Percentiles rank a stretch among this genome's conserved stretches.
phyloP scores from a whole-genome alignment of 2,329 filamentous ascomycete species.

The Phialophora chinensis region DNA sequence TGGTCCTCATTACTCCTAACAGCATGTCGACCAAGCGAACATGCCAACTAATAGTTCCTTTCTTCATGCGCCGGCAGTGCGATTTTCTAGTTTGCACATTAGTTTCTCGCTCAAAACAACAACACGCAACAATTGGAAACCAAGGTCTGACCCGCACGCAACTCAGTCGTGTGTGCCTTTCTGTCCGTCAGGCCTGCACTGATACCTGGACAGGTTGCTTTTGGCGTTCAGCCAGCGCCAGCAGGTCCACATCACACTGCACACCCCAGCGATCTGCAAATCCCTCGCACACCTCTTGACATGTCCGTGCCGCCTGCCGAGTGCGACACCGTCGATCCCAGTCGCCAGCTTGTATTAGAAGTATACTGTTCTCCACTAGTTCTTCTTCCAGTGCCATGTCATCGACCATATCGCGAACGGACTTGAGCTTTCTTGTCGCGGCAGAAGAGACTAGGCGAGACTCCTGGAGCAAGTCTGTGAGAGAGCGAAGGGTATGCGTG shows the following conservation, averaged over 20 bases:
- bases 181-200: slow-evolving; percentile 6
- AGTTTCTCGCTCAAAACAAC: slow-evolving; percentile 9
- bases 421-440: slow-evolving; percentile 78
- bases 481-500: slow-evolving; percentile 78
- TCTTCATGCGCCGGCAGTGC: neutral
- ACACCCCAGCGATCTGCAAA: slow-evolving; percentile 66
- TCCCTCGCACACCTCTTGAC: slow-evolving; percentile 84
- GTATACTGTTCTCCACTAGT: slow-evolving; percentile 77
- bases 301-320: slow-evolving; percentile 82
- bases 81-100: neutral
- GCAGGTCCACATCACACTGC: slow-evolving; percentile 29
- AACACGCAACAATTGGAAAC: neutral
- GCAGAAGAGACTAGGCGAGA: slow-evolving; percentile 84
- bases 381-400: slow-evolving; percentile 87
- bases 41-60: neutral
- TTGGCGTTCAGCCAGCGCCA: slow-evolving; percentile 11
- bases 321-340: slow-evolving; percentile 79
- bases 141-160: neutral
- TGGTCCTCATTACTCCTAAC: slow-evolving; percentile 2
- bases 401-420: slow-evolving; percentile 80
- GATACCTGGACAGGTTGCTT: slow-evolving; percentile 11
- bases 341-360: slow-evolving; percentile 79
- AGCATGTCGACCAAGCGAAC: neutral
- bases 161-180: neutral
- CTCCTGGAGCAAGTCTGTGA: slow-evolving; percentile 94